A percentile compares a stretch with the other conserved stretches of the same genome.
These are phyloP conservation scores for Lizonia empirigonia DNA, from an alignment of 2,329 filamentous ascomycete species.

Conservation along the genomic window DNA sequence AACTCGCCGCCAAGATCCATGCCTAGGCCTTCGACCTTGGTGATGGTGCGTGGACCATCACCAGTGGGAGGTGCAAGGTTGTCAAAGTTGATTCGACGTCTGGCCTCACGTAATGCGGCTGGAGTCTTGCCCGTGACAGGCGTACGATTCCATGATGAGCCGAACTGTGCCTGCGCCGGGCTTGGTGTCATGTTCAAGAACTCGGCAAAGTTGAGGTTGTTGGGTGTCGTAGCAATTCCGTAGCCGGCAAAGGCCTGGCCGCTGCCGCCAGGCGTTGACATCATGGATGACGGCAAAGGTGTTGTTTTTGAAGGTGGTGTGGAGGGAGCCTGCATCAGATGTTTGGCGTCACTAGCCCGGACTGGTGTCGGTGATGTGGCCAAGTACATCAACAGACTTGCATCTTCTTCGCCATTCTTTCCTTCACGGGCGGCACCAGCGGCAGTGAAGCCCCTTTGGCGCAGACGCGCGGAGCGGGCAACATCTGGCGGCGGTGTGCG, in stretches of 20 bases:
- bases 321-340: constrained; percentile 58
- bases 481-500: constrained; percentile 49
- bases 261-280: constrained; percentile 80
- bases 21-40: constrained; percentile 61
- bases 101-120: constrained; percentile 68
- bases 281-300: constrained; percentile 80
- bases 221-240: constrained; percentile 75
- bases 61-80: constrained; percentile 64
- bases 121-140: constrained; percentile 71
- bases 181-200: constrained; percentile 98
- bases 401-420: constrained; percentile 77
- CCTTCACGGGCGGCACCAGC: constrained; percentile 51
- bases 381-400: constrained; percentile 84
- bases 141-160: constrained; percentile 67
- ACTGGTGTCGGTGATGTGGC: constrained; percentile 91
- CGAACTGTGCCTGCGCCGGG: constrained; percentile 73
- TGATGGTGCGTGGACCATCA: constrained; percentile 52
- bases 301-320: constrained; percentile 60
- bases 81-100: constrained; percentile 82
- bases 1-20: constrained; percentile 71
- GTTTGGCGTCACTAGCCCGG: constrained; percentile 54
- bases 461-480: constrained; percentile 49
- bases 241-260: constrained; percentile 61
- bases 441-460: constrained; percentile 47
- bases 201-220: constrained; percentile 91